Percentiles rank a stretch among this genome's conserved stretches.
Conservation (phyloP, 192 early-diverging fungal species). For the Radiomyces spectabilis region DNA sequence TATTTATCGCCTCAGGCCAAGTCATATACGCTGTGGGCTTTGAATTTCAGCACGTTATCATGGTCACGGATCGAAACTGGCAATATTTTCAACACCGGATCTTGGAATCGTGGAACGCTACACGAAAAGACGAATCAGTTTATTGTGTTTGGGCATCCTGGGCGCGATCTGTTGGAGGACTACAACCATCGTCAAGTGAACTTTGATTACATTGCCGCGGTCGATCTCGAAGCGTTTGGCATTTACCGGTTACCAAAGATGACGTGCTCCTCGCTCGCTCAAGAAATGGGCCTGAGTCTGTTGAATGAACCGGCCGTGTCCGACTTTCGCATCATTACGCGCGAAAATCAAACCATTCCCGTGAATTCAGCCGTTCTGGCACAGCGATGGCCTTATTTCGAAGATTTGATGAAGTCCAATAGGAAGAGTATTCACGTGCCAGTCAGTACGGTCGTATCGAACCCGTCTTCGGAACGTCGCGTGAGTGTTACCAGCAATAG, state of each 20-base stretch:
- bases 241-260: conserved; percentile 47
- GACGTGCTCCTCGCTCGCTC: conserved; percentile 46
- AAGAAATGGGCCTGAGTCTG: conserved; percentile 52
- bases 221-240: conserved; percentile 71
- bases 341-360: conserved; percentile 42
- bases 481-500: conserved; percentile 40
- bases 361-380: conserved; percentile 48
- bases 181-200: conserved; percentile 75
- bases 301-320: conserved; percentile 49
- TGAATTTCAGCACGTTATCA: conserved; percentile 48
- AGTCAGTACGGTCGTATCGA: too few relatives aligned
- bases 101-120: conserved; percentile 72
- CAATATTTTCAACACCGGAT: conserved; percentile 56
- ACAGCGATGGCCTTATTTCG: conserved; percentile 52
- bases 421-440: neutral
- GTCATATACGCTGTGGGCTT: conserved; percentile 66
- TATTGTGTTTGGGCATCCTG: conserved; percentile 65
- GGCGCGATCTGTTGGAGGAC: conserved; percentile 61
- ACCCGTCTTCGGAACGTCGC: conserved; percentile 35
- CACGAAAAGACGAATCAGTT: conserved; percentile 56
- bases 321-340: conserved; percentile 49
- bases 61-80: conserved; percentile 70
- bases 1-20: conserved; percentile 59
- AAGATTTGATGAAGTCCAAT: conserved; percentile 25
- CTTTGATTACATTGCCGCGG: conserved; percentile 65